These are phyloP conservation scores for Tetrahymena malaccensis DNA, from an alignment of 73 alveolate species.

Conservation along the genomic window DNA sequence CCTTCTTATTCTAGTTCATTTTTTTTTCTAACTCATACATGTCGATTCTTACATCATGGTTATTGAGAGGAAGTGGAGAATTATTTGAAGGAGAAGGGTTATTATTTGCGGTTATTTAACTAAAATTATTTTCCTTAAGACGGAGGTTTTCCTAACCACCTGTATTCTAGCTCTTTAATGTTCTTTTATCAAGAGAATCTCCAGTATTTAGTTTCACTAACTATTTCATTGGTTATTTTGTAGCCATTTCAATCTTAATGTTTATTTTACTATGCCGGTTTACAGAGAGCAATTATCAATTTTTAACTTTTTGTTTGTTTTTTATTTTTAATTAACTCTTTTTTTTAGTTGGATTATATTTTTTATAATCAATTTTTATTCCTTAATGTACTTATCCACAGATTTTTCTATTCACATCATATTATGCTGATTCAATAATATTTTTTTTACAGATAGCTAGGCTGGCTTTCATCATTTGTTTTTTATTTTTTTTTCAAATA, in stretches of 20 bases:
- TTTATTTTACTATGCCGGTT: background rate
- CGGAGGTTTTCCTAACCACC: background rate
- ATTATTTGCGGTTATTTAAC: background rate
- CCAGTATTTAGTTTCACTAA: background rate
- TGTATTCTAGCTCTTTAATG: background rate
- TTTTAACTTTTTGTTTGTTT: background rate
- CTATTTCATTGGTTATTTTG: background rate
- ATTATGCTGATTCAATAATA: background rate
- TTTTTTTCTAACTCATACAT: background rate
- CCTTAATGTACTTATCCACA: background rate
- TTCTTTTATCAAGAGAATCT: background rate
- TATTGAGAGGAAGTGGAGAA: background rate
- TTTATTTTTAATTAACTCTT: background rate
- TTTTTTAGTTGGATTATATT: background rate
- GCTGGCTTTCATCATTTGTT: background rate
- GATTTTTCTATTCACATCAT: background rate
- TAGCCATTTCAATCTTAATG: background rate
- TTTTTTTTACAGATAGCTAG: background rate
- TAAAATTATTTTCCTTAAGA: background rate
- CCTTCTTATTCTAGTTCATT: background rate
- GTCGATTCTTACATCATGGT: background rate
- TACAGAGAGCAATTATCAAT: background rate
- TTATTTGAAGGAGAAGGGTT: background rate
- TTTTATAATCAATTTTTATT: background rate
- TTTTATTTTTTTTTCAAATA: too few species aligned